Percentiles rank a stretch among this genome's conserved stretches.
Evolutionary conservation across 2,329 filamentous ascomycete genomes (phyloP).

Genomic region (Nothopassalora personata): DNA sequence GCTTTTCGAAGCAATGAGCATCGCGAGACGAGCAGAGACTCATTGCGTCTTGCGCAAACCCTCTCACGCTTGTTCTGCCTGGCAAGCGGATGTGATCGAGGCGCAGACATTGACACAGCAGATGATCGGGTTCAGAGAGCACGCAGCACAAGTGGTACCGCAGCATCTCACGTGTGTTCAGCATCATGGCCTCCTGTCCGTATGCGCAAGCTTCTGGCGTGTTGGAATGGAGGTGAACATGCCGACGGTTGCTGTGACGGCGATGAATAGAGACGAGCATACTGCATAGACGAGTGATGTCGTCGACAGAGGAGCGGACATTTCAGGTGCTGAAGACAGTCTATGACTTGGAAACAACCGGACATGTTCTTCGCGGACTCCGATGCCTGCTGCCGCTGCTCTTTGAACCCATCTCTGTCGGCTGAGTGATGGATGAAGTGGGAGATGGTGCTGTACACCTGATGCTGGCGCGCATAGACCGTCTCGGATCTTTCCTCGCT

Average conservation of each 20-base stretch:
- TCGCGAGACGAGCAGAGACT: neutral
- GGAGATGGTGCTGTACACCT: neutral
- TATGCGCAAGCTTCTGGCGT: neutral
- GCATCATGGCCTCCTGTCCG: neutral
- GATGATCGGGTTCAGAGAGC: constrained; percentile 15
- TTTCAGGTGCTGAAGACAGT: neutral
- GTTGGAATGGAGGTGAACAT: neutral
- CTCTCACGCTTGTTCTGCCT: constrained; percentile 22
- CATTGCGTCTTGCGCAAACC: constrained; percentile 14
- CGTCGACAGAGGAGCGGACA: neutral
- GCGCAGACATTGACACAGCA: constrained; percentile 19
- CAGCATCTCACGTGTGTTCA: neutral
- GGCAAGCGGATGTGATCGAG: constrained; percentile 26
- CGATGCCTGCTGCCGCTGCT: constrained; percentile 10
- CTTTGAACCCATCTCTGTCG: constrained; percentile 7
- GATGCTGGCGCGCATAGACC: neutral
- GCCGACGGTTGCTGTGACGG: neutral
- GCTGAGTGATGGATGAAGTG: neutral
- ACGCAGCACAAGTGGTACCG: constrained; percentile 10
- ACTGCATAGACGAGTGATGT: neutral
- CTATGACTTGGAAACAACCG: constrained; percentile 2
- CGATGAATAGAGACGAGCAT: neutral
- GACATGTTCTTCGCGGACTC: neutral
- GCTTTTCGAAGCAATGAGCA: constrained; percentile 18
- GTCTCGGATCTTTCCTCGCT: neutral